phyloP scores from a whole-genome alignment of 2,329 filamentous ascomycete genomes.

The Fusarium aywerte region DNA sequence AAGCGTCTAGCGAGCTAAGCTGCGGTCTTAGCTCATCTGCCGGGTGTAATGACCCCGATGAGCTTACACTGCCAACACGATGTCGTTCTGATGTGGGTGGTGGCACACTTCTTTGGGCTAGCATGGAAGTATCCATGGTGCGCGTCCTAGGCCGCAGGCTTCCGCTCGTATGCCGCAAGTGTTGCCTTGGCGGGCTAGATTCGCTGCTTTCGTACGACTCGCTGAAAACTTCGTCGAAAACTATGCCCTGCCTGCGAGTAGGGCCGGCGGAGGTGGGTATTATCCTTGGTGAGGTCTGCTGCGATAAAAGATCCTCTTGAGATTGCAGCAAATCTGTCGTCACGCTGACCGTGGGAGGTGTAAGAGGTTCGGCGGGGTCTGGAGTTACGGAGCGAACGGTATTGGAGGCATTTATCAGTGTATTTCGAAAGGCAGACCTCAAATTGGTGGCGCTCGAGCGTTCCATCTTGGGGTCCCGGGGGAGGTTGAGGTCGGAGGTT shows the following conservation, averaged over 20 bases:
- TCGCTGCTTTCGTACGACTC: constrained; percentile 61
- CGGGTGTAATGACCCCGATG: constrained; percentile 65
- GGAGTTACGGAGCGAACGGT: constrained; percentile 75
- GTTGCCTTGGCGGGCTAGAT: constrained; percentile 53
- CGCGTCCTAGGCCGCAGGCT: constrained; percentile 64
- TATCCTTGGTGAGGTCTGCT: constrained; percentile 50
- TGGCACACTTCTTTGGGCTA: constrained; percentile 56
- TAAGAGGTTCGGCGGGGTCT: constrained; percentile 59
- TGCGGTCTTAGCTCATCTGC: constrained; percentile 60
- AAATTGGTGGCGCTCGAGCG: constrained; percentile 51
- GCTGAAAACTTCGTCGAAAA: constrained; percentile 68
- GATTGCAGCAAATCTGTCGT: constrained; percentile 40
- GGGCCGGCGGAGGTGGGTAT: constrained; percentile 49
- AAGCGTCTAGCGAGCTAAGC: constrained; percentile 54
- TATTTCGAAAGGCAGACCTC: constrained; percentile 50
- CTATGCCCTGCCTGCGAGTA: constrained; percentile 66
- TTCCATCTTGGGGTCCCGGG: constrained; percentile 49
- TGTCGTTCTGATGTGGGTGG: constrained; percentile 63
- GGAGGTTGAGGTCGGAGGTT: constrained; percentile 44
- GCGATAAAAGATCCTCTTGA: constrained; percentile 44
- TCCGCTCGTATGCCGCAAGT: constrained; percentile 49
- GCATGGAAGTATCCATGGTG: constrained; percentile 67
- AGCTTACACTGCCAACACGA: constrained; percentile 77
- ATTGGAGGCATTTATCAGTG: constrained; percentile 48
- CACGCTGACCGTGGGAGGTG: constrained; percentile 40